These are phyloP conservation scores for Lactuca saligna DNA, from an alignment of 129 eudicot genomes.

Conservation along the genomic window DNA sequence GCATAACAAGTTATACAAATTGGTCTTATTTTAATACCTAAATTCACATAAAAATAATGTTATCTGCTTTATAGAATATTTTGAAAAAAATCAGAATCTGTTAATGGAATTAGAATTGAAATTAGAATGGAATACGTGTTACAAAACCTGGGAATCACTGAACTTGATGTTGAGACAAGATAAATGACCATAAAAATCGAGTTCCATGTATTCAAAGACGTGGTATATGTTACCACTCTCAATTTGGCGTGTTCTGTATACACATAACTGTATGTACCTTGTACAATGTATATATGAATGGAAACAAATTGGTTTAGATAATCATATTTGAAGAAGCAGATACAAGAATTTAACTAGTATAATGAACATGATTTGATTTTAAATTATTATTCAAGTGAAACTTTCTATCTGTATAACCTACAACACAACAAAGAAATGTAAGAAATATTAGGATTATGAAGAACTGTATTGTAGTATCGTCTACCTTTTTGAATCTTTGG, in stretches of 20 bases:
- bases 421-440: neutral
- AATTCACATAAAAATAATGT: neutral
- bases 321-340: neutral
- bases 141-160: conserved; percentile 65
- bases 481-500: conserved; percentile 72
- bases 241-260: conserved; percentile 62
- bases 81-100: too few species aligned
- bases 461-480: neutral
- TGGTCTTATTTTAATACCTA: neutral
- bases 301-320: neutral
- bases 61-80: too few species aligned
- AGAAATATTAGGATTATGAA: neutral
- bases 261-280: conserved; percentile 84
- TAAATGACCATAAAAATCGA: conserved; percentile 65
- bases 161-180: conserved; percentile 68
- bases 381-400: neutral
- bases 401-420: neutral
- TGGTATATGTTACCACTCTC: conserved; percentile 55
- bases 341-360: neutral
- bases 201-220: conserved; percentile 88
- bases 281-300: conserved; percentile 51
- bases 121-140: conserved; percentile 12
- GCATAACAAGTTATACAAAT: neutral
- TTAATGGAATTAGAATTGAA: too few species aligned
- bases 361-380: neutral